These are phyloP conservation scores for Paecilomyces fulvus DNA, from an alignment of 2,329 filamentous ascomycete genomes.

Conservation along the genomic window DNA sequence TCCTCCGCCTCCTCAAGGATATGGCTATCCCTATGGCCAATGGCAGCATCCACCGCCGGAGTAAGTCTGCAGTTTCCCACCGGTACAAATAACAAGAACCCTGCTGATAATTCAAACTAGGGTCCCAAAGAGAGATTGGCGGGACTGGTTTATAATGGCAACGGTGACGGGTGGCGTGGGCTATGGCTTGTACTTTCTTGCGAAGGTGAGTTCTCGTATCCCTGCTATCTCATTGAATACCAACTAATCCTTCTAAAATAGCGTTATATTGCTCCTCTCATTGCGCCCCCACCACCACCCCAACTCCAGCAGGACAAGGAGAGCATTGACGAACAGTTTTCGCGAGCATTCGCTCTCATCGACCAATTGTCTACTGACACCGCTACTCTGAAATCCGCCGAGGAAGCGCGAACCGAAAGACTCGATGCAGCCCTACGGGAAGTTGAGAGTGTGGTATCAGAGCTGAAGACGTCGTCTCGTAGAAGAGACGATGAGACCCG, in stretches of 20 bases:
- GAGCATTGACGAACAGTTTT: conserved; percentile 85
- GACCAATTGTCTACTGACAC: conserved; percentile 92
- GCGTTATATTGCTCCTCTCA: conserved; percentile 85
- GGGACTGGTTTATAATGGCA: conserved; percentile 99
- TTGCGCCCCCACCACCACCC: conserved; percentile 86
- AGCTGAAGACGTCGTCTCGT: conserved; percentile 72
- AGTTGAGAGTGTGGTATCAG: conserved; percentile 71
- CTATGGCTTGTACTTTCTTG: conserved; percentile 80
- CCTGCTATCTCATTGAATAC: background rate
- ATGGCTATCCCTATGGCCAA: conserved; percentile 45
- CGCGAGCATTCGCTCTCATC: conserved; percentile 80
- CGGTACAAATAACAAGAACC: background rate
- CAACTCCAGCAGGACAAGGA: conserved; percentile 92
- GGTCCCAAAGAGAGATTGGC: conserved; percentile 79
- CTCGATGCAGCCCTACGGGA: conserved; percentile 75
- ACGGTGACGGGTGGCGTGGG: conserved; percentile 84
- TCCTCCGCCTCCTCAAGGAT: conserved; percentile 37
- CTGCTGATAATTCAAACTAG: conserved; percentile 13
- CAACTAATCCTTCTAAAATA: conserved; percentile 30
- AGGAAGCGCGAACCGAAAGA: conserved; percentile 73
- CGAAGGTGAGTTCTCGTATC: conserved; percentile 57
- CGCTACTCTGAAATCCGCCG: conserved; percentile 73
- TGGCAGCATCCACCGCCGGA: conserved; percentile 47
- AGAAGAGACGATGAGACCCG: conserved; percentile 81
- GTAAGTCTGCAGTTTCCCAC: conserved; percentile 24